Conservation (phyloP, 768 basidiomycete species). For the Boletellus emodensis region DNA sequence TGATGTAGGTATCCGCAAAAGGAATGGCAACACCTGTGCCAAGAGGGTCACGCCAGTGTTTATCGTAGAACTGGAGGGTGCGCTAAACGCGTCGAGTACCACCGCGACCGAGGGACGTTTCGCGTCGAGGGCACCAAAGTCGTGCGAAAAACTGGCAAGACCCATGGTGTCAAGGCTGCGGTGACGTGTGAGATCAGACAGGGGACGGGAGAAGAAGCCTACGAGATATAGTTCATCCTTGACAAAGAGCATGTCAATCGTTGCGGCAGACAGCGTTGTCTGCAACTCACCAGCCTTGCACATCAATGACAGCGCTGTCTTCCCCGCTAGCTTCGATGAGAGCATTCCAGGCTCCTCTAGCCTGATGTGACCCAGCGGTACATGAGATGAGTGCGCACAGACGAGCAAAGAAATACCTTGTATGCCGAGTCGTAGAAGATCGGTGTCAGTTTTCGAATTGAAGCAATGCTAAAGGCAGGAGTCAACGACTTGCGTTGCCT, state of each 20-base stretch:
- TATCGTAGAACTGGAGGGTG: slow-evolving; percentile 23
- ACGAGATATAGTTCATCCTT: slow-evolving; percentile 36
- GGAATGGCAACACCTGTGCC: slow-evolving; percentile 33
- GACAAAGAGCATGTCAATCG: neutral
- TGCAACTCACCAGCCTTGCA: slow-evolving; percentile 30
- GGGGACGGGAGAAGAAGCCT: neutral
- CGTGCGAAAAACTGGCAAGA: slow-evolving; percentile 58
- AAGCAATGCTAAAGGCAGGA: slow-evolving; percentile 23
- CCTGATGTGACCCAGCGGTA: slow-evolving; percentile 12
- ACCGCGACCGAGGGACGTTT: slow-evolving; percentile 39
- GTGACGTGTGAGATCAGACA: neutral
- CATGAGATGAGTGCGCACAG: neutral
- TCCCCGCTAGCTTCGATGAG: slow-evolving; percentile 20
- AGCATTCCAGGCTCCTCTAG: slow-evolving; percentile 29
- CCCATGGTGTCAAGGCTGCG: slow-evolving; percentile 53
- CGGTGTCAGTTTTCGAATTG: slow-evolving; percentile 19
- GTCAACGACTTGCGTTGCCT: slow-evolving; percentile 28
- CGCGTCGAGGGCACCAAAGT: slow-evolving; percentile 54
- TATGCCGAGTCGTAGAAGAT: slow-evolving; percentile 29
- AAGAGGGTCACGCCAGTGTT: slow-evolving; percentile 34
- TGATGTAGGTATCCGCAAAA: slow-evolving; percentile 36
- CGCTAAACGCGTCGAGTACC: slow-evolving; percentile 36
- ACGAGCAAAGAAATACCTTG: slow-evolving; percentile 12
- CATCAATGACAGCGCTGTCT: slow-evolving; percentile 33
- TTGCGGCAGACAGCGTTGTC: neutral